These are phyloP conservation scores for Hansenula sp. DNA, from an alignment of 1,139 yeast species.

Conservation along the genomic window DNA sequence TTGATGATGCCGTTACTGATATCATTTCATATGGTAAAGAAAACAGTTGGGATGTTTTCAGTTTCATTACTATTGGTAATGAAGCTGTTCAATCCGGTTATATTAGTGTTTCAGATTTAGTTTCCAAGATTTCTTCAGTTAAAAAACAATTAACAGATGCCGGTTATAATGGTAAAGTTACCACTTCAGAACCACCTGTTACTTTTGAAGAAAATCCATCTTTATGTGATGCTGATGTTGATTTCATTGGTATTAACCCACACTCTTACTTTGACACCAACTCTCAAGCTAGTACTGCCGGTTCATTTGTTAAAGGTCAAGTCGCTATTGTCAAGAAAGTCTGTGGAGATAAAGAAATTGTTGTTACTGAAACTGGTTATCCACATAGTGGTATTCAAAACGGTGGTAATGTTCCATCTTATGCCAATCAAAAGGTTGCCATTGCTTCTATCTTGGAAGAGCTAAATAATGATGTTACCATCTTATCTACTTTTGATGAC, in stretches of 20 bases:
- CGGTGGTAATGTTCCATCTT: slow-evolving; percentile 71
- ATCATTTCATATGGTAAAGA: slow-evolving; percentile 49
- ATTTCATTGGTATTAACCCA: slow-evolving; percentile 80
- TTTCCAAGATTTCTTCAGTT: slow-evolving; percentile 60
- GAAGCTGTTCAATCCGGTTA: slow-evolving; percentile 73
- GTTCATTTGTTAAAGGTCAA: slow-evolving; percentile 67
- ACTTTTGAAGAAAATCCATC: slow-evolving; percentile 57
- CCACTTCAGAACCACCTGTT: slow-evolving; percentile 90
- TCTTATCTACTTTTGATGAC: slow-evolving; percentile 76
- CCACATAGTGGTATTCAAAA: slow-evolving; percentile 71
- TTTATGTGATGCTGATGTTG: slow-evolving; percentile 68
- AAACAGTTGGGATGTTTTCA: slow-evolving; percentile 65
- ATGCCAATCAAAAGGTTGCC: slow-evolving; percentile 68
- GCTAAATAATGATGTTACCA: slow-evolving; percentile 55
- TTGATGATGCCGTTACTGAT: slow-evolving; percentile 54
- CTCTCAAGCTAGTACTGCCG: slow-evolving; percentile 63
- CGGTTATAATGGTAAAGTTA: slow-evolving; percentile 74
- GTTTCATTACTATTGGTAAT: slow-evolving; percentile 77
- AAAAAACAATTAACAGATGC: slow-evolving; percentile 53
- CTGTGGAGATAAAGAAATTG: slow-evolving; percentile 49
- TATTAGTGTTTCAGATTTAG: slow-evolving; percentile 54
- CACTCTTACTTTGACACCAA: slow-evolving; percentile 77
- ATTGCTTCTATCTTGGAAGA: slow-evolving; percentile 54
- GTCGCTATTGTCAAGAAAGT: slow-evolving; percentile 44
- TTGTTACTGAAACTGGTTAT: slow-evolving; percentile 83